Base-by-base conservation (phyloP, 805 yeast species). In the Saccharomycopsis lassenensis region DNA sequence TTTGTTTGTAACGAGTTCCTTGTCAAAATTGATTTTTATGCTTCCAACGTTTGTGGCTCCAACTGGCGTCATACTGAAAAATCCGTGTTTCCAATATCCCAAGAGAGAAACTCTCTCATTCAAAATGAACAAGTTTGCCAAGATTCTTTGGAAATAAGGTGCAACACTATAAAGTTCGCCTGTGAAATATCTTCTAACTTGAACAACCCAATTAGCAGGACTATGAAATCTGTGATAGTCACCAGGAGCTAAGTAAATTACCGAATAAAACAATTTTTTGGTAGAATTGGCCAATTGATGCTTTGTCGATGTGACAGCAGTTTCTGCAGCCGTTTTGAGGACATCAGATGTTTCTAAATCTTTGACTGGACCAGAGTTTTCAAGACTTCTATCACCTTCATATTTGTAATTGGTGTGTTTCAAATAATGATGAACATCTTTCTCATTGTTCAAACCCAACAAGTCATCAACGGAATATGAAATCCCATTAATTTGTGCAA, bases 21-120 rank as follows among this genome's bases (percentile, higher is more conserved):
- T 78, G 58, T 91, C 99, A 51, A 91, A 91, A 53, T 87, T 85
- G 46, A 91, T 69, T 41, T 80, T 77, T 46, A 91, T 91, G 50
- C 94, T 80, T 4, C 99, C 99, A 21, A 91, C 99, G 59, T 91
- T 91, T 2, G 98, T 91, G 17, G 99, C 99, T 10, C 99, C 99
- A 8, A 91, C 98, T 0, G 99, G 96, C 1, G 95, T 89, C 99
- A 91, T 91, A 46, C 93, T 79, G 62, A 91, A 91, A 50, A 91
- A 91, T 0, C 99, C 99, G 55, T 91, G 71, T 54, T 81, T 83
- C 98, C 98, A 91, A 51, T 84, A 77, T 1, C 99, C 99, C 39
- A 91, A 67, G 33, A 91, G 61, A 0, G 98, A 94, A 3, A 91
- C 98, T 49, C 99, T 71, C 59, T 91, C 99, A 55, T 91, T 91